A percentile compares a stretch with the other conserved stretches of the same genome.
Conservation (phyloP, 306 rosid species). For the Astragalus glycyphyllos region DNA sequence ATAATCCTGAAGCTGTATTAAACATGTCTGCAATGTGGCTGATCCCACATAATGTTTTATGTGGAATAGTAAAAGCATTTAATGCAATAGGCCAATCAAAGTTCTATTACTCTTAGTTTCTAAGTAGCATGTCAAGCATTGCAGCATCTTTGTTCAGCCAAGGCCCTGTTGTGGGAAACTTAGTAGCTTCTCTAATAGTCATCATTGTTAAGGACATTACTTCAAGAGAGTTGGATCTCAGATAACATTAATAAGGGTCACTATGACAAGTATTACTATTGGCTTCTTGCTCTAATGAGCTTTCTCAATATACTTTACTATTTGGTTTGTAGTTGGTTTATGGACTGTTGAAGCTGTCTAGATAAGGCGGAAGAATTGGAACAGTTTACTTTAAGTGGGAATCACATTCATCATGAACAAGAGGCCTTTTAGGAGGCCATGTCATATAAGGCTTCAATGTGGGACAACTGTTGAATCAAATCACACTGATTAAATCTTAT, state of each 20-base stretch:
- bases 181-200: slow-evolving; percentile 51
- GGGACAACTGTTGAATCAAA: too few relatives aligned
- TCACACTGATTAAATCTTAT: too few relatives aligned
- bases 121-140: slow-evolving; percentile 64
- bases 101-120: slow-evolving; percentile 69
- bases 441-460: not conserved
- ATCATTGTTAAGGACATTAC: slow-evolving; percentile 49
- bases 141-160: slow-evolving; percentile 54
- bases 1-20: too few relatives aligned
- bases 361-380: too few relatives aligned
- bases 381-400: slow-evolving; percentile 14
- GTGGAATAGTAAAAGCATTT: slow-evolving; percentile 70
- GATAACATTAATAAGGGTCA: slow-evolving; percentile 58
- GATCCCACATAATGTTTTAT: slow-evolving; percentile 50
- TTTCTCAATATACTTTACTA: too few relatives aligned
- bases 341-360: too few relatives aligned
- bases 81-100: slow-evolving; percentile 66
- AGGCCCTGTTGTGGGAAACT: slow-evolving; percentile 56
- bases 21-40: slow-evolving; percentile 72
- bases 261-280: too few relatives aligned
- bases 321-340: too few relatives aligned
- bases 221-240: slow-evolving; percentile 69
- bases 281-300: too few relatives aligned
- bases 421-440: slow-evolving; percentile 5
- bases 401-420: slow-evolving; percentile 34